Evolutionary conservation across 2,329 filamentous ascomycete species (phyloP), one percentile per base, ranked within the genome.

Genomic region (Raffaelea arxii): DNA sequence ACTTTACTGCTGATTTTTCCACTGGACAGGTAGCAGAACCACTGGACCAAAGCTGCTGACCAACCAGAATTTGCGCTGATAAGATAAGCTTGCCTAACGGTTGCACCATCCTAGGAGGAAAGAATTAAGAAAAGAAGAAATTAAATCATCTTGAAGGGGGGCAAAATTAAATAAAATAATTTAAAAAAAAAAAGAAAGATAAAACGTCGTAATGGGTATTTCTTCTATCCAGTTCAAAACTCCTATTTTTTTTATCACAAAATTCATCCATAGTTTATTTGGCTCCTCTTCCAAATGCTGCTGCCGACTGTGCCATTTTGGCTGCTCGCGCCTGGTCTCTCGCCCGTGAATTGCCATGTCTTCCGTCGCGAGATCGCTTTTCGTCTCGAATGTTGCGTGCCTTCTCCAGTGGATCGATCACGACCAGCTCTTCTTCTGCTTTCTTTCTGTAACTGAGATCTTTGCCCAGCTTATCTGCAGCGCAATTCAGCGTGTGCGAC

Each of bases 381-480:
- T 78, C 77, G 50, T 82, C 77, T 59, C 79, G 74, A 35, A 94
- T 70, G 35, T 83, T 83, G 59, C 78, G 81, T 39, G 85, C 84
- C 62, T 86, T 88, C 62, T 90, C 87, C 47, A 87, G 71, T 2
- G 90, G 90, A 68, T 98, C 92, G 63, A 97, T 96, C 3, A 97
- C 89, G 40, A 94, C 78, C 38, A 95, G 64, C 57, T 96, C 87
- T 48, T 96, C 89, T 58, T 92, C 88, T 46, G 91, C 90, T 64
- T 92, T 90, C 65, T 80, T 83, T 60, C 91, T 87, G 75, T 92
- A 95, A 44, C 78, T 87, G 45, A 97, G 65, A 64, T 97, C 87
- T 61, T 97, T 97, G 19, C 92, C 92, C 6, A 96, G 65, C 53
- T 83, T 85, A 57, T 97, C 92, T 51, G 90, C 92, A 32, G 84